A percentile compares a stretch with the other conserved stretches of the same genome.
Conservation (phyloP, 1,284 basidiomycete species). For the Moesziomyces parantarcticus region DNA sequence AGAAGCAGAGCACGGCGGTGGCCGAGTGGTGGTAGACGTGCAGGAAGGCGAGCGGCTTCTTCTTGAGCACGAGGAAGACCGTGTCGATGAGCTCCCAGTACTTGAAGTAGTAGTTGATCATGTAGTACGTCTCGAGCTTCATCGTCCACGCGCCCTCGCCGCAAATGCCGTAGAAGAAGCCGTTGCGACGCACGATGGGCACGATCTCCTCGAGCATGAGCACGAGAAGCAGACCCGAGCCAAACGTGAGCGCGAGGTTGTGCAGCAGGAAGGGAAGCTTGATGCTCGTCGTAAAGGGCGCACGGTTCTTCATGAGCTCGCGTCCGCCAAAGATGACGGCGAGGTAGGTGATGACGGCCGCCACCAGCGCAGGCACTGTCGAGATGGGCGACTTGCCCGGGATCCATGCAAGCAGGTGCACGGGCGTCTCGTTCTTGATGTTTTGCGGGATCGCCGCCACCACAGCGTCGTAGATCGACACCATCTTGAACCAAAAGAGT, state of each 20-base stretch:
- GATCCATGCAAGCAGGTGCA: conserved; percentile 50
- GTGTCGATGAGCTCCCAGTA: conserved; percentile 86
- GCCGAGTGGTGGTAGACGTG: conserved; percentile 99
- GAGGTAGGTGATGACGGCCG: conserved; percentile 81
- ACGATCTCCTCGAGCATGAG: conserved; percentile 82
- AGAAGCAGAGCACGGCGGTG: conserved; percentile 93
- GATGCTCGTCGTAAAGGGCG: conserved; percentile 72
- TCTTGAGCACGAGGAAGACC: conserved; percentile 96
- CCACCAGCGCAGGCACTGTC: conserved; percentile 45
- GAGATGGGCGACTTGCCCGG: conserved; percentile 60
- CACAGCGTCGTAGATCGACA: conserved; percentile 51
- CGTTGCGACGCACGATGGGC: conserved; percentile 51
- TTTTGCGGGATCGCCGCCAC: conserved; percentile 35
- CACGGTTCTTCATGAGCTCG: conserved; percentile 78
- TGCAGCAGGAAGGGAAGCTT: conserved; percentile 90
- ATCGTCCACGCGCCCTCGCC: conserved; percentile 80
- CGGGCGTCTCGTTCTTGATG: conserved; percentile 35
- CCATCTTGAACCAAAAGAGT: conserved; percentile 22
- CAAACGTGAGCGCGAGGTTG: conserved; percentile 86
- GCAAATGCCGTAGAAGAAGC: conserved; percentile 77
- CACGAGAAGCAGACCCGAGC: conserved; percentile 81
- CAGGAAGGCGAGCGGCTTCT: conserved; percentile 92
- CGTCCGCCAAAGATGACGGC: conserved; percentile 87
- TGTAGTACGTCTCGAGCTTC: conserved; percentile 77
- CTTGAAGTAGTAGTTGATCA: conserved; percentile 84